phyloP scores from a whole-genome alignment of 2,329 filamentous ascomycete species.

The Cadophora malorum region DNA sequence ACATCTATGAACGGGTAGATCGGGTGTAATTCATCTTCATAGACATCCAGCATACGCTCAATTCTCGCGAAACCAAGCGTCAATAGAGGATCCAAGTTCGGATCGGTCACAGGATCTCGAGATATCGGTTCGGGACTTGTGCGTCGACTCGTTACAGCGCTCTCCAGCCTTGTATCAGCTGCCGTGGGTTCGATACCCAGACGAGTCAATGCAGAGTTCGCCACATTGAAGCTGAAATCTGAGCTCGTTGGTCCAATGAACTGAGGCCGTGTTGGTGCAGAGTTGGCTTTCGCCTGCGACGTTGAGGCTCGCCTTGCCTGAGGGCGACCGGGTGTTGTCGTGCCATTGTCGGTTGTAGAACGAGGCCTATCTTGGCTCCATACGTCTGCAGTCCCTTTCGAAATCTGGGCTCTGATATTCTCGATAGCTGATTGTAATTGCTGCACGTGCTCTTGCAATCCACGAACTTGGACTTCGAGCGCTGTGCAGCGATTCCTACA shows the following conservation, averaged over 20 bases:
- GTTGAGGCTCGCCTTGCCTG: background rate
- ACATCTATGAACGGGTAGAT: conserved; percentile 4
- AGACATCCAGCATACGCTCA: background rate
- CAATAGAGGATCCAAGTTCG: background rate
- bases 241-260: conserved; percentile 1
- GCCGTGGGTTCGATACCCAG: background rate
- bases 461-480: background rate
- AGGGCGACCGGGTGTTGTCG: background rate
- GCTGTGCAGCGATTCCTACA: background rate
- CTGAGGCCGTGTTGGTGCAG: background rate
- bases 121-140: background rate
- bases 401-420: background rate
- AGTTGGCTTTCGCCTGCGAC: background rate
- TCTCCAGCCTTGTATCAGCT: background rate
- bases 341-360: background rate
- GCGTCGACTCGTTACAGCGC: background rate
- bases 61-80: background rate
- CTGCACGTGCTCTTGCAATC: background rate
- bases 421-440: background rate
- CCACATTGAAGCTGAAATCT: conserved; percentile 1
- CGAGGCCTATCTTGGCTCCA: background rate
- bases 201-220: background rate
- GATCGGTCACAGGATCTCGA: background rate
- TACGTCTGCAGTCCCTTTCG: background rate
- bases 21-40: background rate